phyloP scores from a whole-genome alignment of 208 protist species.

The Leishmania gerbilli region DNA sequence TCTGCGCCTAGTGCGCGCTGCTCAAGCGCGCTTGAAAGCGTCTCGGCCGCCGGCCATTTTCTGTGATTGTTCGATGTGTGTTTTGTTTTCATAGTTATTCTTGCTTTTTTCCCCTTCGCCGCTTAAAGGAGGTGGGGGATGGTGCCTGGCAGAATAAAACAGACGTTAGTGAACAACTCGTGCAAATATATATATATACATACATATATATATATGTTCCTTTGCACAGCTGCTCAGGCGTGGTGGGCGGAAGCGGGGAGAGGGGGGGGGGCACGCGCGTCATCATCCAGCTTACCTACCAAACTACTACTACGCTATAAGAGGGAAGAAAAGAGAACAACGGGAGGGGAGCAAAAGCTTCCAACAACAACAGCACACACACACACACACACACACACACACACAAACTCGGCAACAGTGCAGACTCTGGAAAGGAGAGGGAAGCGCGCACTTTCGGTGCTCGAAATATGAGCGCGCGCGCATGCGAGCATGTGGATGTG shows the following conservation, averaged over 20 bases:
- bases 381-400: not conserved
- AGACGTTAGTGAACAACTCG: not conserved
- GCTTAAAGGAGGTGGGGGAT: not conserved
- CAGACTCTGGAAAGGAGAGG: too few relatives aligned
- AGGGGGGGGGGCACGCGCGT: not conserved
- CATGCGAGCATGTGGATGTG: not conserved
- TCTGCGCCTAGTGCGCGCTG: not conserved
- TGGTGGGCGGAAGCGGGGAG: not conserved
- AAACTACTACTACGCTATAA: conserved; percentile 39
- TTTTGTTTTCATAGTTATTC: not conserved
- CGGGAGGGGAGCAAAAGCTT: not conserved
- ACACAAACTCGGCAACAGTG: not conserved
- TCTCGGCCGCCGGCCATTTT: not conserved
- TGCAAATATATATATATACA: not conserved
- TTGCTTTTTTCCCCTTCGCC: not conserved
- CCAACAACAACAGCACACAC: not conserved
- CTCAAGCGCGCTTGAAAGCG: not conserved
- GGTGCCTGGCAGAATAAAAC: not conserved
- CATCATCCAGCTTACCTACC: conserved; percentile 13
- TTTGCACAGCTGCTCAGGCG: too few relatives aligned
- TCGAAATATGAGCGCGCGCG: not conserved
- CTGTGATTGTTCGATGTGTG: not conserved
- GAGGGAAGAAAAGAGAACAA: conserved; percentile 12
- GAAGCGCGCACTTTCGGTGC: not conserved
- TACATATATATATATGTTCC: not conserved